phyloP scores from a whole-genome alignment of 2,329 filamentous ascomycete genomes.

The Cladosporium cucumerinum region DNA sequence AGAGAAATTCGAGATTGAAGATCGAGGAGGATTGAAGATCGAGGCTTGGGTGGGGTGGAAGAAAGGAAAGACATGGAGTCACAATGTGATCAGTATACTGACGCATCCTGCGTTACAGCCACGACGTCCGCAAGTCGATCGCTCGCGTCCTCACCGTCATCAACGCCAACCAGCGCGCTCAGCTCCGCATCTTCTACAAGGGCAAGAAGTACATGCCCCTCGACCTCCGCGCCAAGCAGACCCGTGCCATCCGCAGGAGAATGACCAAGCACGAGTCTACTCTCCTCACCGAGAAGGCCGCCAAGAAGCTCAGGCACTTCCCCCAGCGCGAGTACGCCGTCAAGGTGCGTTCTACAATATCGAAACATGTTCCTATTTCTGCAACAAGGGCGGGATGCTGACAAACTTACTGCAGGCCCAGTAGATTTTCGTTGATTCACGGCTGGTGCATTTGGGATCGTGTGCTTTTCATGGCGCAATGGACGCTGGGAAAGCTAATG shows the following conservation, averaged over 20 bases:
- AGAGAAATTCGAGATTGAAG: slow-evolving; percentile 3
- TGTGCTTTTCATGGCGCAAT: slow-evolving; percentile 18
- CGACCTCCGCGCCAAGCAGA: slow-evolving; percentile 97
- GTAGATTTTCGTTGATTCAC: slow-evolving; percentile 15
- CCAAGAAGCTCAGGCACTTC: slow-evolving; percentile 95
- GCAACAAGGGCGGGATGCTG: neutral
- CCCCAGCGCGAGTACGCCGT: slow-evolving; percentile 98
- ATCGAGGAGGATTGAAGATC: slow-evolving; percentile 17
- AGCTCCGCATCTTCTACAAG: slow-evolving; percentile 99
- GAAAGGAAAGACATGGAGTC: slow-evolving; percentile 12
- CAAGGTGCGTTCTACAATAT: slow-evolving; percentile 62
- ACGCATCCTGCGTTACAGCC: slow-evolving; percentile 53
- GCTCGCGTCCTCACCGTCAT: slow-evolving; percentile 98
- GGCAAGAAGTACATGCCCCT: slow-evolving; percentile 99
- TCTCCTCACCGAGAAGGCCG: slow-evolving; percentile 84
- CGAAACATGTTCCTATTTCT: neutral
- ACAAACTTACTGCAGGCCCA: slow-evolving; percentile 7
- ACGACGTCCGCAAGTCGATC: slow-evolving; percentile 99
- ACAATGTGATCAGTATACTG: slow-evolving; percentile 18
- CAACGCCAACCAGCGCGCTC: slow-evolving; percentile 98
- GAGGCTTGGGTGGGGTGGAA: neutral
- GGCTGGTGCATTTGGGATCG: slow-evolving; percentile 17
- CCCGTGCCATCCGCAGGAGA: slow-evolving; percentile 93
- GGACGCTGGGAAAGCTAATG: slow-evolving; percentile 14
- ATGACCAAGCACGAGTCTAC: slow-evolving; percentile 88